Percentiles rank a stretch among this genome's conserved stretches.
These are phyloP conservation scores for Phytophthora melonis DNA, from an alignment of 352 stramenopile genomes.

Conservation along the genomic window DNA sequence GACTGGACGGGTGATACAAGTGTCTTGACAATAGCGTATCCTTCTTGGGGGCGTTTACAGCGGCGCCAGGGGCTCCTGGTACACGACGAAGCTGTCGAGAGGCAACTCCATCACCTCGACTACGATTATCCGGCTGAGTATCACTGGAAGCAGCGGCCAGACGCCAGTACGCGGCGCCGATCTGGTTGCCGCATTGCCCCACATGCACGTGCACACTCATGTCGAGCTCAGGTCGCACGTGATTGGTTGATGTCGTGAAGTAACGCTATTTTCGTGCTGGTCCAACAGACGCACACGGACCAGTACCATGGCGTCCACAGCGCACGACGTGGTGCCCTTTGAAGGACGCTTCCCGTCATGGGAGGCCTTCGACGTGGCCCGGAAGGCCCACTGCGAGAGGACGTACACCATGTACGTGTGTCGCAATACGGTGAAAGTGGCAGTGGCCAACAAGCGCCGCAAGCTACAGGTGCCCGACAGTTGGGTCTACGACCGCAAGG, in stretches of 20 bases:
- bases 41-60: conserved; percentile 12
- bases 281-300: conserved; percentile 1
- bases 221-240: neutral
- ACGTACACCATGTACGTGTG: conserved; percentile 86
- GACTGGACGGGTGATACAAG: conserved; percentile 60
- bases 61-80: neutral
- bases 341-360: conserved; percentile 78
- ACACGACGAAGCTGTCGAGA: conserved; percentile 9
- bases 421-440: conserved; percentile 80
- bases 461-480: conserved; percentile 68
- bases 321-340: conserved; percentile 74
- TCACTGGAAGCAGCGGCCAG: conserved; percentile 31
- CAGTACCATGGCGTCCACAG: conserved; percentile 25
- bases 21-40: conserved; percentile 39
- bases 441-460: conserved; percentile 75
- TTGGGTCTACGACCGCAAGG: conserved; percentile 81
- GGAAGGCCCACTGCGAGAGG: conserved; percentile 75
- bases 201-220: conserved; percentile 78
- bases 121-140: neutral
- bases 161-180: conserved; percentile 80
- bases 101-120: neutral
- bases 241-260: conserved; percentile 14
- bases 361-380: conserved; percentile 76
- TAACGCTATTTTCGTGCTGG: conserved; percentile 1
- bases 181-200: conserved; percentile 82